Evolutionary conservation across 148 eudicot species (phyloP).

Genomic region (Vaccinium vitisidaea): DNA sequence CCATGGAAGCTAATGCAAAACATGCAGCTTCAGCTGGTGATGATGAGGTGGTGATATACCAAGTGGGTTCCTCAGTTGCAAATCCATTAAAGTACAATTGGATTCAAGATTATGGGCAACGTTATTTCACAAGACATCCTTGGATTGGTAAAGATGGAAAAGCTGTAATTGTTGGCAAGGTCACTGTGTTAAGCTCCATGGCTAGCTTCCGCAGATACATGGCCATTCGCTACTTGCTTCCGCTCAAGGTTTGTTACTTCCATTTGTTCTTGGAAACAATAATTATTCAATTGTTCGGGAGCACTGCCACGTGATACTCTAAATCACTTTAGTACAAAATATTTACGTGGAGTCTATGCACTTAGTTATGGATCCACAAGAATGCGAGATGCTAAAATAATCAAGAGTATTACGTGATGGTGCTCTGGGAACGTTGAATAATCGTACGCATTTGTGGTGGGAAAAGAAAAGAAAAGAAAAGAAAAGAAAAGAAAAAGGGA

Average conservation of each 20-base stretch:
- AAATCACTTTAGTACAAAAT: too few relatives aligned
- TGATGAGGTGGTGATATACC: slow-evolving; percentile 22
- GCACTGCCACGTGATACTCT: too few relatives aligned
- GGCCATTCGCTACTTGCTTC: slow-evolving; percentile 47
- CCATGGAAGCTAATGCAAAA: slow-evolving; percentile 41
- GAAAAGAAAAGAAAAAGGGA: too few relatives aligned
- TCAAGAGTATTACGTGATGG: too few relatives aligned
- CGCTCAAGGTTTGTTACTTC: slow-evolving; percentile 41
- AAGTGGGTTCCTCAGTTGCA: slow-evolving; percentile 50
- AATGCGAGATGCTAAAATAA: too few relatives aligned
- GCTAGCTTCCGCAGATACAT: slow-evolving; percentile 52
- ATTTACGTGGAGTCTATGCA: neutral
- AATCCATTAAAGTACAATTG: slow-evolving; percentile 30
- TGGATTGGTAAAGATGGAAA: slow-evolving; percentile 50
- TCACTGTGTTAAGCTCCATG: slow-evolving; percentile 37
- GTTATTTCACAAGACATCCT: slow-evolving; percentile 44
- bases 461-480: too few relatives aligned
- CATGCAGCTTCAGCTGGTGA: neutral
- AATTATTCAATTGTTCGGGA: too few relatives aligned
- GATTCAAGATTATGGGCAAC: slow-evolving; percentile 28
- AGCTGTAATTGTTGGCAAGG: slow-evolving; percentile 41
- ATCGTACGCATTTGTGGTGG: too few relatives aligned
- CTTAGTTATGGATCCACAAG: too few relatives aligned
- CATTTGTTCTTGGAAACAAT: neutral
- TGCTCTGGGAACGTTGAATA: too few relatives aligned